Base-by-base conservation (phyloP, 345 rosid genomes). In the Balakata baccata region DNA sequence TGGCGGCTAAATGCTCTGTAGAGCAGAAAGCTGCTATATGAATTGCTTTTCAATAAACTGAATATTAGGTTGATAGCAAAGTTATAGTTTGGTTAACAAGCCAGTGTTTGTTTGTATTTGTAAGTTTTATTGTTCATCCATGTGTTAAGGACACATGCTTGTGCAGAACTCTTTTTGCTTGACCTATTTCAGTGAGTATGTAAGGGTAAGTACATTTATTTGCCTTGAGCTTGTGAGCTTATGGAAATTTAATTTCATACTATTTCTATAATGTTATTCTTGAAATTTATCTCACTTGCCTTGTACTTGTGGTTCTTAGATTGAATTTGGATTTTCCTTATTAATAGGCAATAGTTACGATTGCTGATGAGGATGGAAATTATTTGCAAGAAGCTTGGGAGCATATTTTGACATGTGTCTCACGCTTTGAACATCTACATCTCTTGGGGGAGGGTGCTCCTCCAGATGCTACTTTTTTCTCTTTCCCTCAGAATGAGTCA, bases 311-410 rank as follows among this genome's bases (percentile, higher is more conserved):
- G 75, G 64, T 63, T 77, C 76, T 79, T 68, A 82, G 72, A 43
- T 52, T 56, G 71, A 49, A 68, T 75, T 77, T 29, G 34, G 61
- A 13, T 69, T 76, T 75, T 16, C 13, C 6, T 79, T 81, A 25
- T 75, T 77, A 8, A n/a, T 70, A 96, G 99, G 97, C 96, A 74
- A 86, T 93, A 78, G 86, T 96, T 74, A 83, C 93, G 67, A 85
- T 96, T 83, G 99, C 98, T 65, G 96, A 93, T 72, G 99, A 96
- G 83, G 98, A 96, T 83, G 99, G 99, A 17, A 91, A 93, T 80
- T 91, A 90, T 84, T 84, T 96, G 79, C 98, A 91, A 88, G 99
- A 96, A 82, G 98, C 99, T 67, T 96, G 99, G 99, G 99, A 93
- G 81, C 99, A 96, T 89, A 86, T 96, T 72, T 88, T 96, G 88